Evolutionary conservation across 495 filamentous ascomycete genomes (phyloP).

Genomic region (Penicillium turbatum): DNA sequence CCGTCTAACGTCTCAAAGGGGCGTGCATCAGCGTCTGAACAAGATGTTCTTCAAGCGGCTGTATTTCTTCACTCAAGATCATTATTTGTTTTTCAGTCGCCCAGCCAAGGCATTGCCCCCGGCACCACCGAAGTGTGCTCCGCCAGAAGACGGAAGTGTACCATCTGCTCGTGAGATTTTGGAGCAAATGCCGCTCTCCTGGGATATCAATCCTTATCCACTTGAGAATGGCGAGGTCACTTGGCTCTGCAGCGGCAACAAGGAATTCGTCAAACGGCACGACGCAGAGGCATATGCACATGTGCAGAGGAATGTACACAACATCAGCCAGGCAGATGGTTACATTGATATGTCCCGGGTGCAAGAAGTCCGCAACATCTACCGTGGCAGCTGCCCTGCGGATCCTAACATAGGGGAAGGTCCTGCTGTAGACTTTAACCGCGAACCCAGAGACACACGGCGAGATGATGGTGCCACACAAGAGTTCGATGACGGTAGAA

Average conservation of each 20-base stretch:
- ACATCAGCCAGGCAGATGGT: conserved; percentile 58
- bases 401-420: conserved; percentile 49
- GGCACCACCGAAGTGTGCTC: conserved; percentile 54
- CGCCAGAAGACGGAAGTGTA: conserved; percentile 26
- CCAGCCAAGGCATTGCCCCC: conserved; percentile 64
- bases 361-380: conserved; percentile 51
- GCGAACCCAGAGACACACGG: conserved; percentile 40
- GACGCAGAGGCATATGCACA: conserved; percentile 62
- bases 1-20: conserved; percentile 62
- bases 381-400: conserved; percentile 45
- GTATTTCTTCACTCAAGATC: conserved; percentile 68
- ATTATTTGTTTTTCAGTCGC: conserved; percentile 61
- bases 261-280: conserved; percentile 41
- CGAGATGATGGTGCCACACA: conserved; percentile 51
- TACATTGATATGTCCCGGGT: conserved; percentile 63
- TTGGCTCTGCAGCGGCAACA: conserved; percentile 52
- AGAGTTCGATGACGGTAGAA: conserved; percentile 54
- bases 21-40: conserved; percentile 55
- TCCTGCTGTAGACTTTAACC: conserved; percentile 47
- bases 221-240: conserved; percentile 50
- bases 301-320: conserved; percentile 55
- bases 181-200: conserved; percentile 57
- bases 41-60: conserved; percentile 66
- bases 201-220: conserved; percentile 61
- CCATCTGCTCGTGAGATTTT: conserved; percentile 55